Evolutionary conservation across 225 moss, liverwort and hornwort species (phyloP).

Genomic region (Sphagnum contortum): DNA sequence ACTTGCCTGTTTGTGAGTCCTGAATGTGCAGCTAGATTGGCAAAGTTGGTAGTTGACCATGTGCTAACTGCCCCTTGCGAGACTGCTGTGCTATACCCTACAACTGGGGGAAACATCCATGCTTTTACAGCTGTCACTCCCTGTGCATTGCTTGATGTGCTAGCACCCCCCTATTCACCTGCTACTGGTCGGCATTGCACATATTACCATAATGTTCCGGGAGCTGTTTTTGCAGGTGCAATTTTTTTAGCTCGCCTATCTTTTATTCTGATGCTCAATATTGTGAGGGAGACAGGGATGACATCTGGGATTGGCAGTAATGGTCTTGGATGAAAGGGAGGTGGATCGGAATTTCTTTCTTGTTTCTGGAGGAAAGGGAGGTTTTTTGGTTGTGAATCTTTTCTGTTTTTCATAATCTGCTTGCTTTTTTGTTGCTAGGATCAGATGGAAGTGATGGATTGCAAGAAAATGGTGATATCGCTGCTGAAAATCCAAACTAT

Average conservation of each 20-base stretch:
- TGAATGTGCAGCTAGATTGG: conserved; percentile 45
- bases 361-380: too few relatives aligned
- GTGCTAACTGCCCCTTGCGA: conserved; percentile 50
- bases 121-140: conserved; percentile 85
- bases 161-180: conserved; percentile 80
- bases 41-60: conserved; percentile 73
- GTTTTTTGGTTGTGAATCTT: too few relatives aligned
- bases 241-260: too few relatives aligned
- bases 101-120: conserved; percentile 95
- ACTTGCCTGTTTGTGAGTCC: too few relatives aligned
- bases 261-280: too few relatives aligned
- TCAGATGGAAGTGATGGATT: conserved; percentile 5
- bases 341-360: too few relatives aligned
- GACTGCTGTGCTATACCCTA: conserved; percentile 76
- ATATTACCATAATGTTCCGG: conserved; percentile 63
- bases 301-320: too few relatives aligned
- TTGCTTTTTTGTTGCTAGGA: too few relatives aligned
- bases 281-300: too few relatives aligned
- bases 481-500: conserved; percentile 14
- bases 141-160: conserved; percentile 91
- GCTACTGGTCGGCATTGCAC: conserved; percentile 79
- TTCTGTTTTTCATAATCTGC: too few relatives aligned
- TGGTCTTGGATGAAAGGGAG: too few relatives aligned
- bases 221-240: conserved; percentile 7
- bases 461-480: conserved; percentile 11